These are phyloP conservation scores for Camellia oleifera DNA, from an alignment of 179 eudicot genomes.

Conservation along the genomic window DNA sequence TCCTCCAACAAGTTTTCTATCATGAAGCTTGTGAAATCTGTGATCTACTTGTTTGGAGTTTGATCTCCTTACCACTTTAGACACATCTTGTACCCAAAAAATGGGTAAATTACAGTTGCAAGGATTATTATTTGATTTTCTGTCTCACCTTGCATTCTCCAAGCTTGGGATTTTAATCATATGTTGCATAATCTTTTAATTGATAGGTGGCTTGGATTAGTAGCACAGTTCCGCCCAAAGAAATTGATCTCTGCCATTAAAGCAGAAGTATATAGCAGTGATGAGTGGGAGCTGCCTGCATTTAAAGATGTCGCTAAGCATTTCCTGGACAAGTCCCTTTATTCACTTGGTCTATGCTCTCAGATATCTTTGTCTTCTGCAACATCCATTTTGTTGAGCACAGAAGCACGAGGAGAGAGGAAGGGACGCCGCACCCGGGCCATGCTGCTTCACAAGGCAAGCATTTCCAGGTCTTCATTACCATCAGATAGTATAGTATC, in stretches of 20 bases:
- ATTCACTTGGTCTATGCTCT: constrained; percentile 53
- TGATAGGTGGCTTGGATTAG: constrained; percentile 72
- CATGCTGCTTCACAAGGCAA: constrained; percentile 67
- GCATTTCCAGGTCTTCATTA: constrained; percentile 6
- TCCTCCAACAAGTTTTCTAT: neutral
- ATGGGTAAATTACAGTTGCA: neutral
- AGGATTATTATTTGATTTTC: neutral
- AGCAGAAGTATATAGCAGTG: constrained; percentile 40
- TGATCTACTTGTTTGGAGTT: neutral
- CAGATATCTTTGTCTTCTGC: constrained; percentile 47
- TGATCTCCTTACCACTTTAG: neutral
- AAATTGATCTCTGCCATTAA: constrained; percentile 63
- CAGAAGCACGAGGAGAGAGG: constrained; percentile 59
- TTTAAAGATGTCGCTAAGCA: constrained; percentile 50
- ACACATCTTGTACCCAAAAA: neutral
- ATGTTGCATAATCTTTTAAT: constrained; percentile 4
- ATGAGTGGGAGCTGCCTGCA: constrained; percentile 43
- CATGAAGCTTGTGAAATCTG: neutral
- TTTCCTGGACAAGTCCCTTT: constrained; percentile 68
- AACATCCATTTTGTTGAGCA: constrained; percentile 52
- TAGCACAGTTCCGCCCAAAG: constrained; percentile 74
- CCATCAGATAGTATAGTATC: neutral
- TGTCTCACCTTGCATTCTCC: neutral
- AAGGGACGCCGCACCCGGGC: constrained; percentile 53
- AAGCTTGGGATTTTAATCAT: neutral